Percentiles rank a stretch among this genome's conserved stretches.
Conservation (phyloP, 768 basidiomycete species). For the Trametes villosa region DNA sequence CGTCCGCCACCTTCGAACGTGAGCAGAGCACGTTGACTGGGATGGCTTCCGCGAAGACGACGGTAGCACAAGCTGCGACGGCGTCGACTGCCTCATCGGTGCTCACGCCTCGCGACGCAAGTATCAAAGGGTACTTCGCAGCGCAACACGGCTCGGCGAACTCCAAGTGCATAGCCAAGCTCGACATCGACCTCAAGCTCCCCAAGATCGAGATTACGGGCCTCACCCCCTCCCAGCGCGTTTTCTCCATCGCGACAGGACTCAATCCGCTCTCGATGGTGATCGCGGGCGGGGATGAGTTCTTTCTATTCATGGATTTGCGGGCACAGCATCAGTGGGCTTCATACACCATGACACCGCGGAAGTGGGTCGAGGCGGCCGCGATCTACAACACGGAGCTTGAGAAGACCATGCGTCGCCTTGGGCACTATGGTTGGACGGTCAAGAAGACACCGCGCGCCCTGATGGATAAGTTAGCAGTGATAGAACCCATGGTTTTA, state of each 20-base stretch:
- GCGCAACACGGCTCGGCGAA: no score
- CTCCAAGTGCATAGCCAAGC: no score
- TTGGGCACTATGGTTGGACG: background rate
- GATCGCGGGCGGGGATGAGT: conserved; percentile 5
- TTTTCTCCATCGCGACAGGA: conserved; percentile 9
- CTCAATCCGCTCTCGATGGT: conserved; percentile 12
- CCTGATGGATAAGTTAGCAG: conserved; percentile 10
- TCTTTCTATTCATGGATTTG: conserved; percentile 24
- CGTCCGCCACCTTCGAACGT: no score
- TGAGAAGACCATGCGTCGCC: background rate
- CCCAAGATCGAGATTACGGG: background rate
- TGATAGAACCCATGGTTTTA: conserved; percentile 10
- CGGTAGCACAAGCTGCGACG: no score
- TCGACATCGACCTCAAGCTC: background rate
- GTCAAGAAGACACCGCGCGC: conserved; percentile 20
- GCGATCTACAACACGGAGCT: conserved; percentile 14
- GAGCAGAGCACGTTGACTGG: no score
- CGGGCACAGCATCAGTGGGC: conserved; percentile 19
- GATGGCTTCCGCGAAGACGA: no score
- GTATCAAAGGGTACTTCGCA: no score
- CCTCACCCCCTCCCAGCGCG: background rate
- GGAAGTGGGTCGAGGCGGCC: conserved; percentile 10
- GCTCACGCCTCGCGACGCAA: no score
- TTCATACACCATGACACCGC: conserved; percentile 23
- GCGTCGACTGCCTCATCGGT: no score